Evolutionary conservation across 371 early-diverging fungal species (phyloP).

Genomic region (Mucor saturninus): DNA sequence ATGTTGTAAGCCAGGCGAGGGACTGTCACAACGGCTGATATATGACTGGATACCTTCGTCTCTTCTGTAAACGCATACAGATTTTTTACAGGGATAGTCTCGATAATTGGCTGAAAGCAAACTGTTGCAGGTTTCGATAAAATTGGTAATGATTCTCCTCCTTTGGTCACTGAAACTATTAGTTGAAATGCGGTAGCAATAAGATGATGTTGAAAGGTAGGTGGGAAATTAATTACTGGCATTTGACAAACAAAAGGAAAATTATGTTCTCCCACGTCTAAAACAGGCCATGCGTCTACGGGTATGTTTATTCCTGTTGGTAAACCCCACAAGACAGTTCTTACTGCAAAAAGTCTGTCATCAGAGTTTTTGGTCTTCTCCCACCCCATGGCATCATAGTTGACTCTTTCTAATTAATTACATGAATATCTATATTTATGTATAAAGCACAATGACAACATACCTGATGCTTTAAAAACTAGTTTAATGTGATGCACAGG

Average conservation of each 20-base stretch:
- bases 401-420: slow-evolving; percentile 31
- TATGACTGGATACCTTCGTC: slow-evolving; percentile 14
- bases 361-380: slow-evolving; percentile 28
- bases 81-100: slow-evolving; percentile 28
- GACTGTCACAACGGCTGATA: slow-evolving; percentile 19
- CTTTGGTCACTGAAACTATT: slow-evolving; percentile 29
- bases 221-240: slow-evolving; percentile 41
- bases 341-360: slow-evolving; percentile 39
- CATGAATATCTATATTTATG: background rate
- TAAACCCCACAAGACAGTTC: slow-evolving; percentile 33
- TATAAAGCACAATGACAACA: background rate
- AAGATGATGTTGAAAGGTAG: slow-evolving; percentile 33
- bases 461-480: slow-evolving; percentile 35
- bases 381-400: slow-evolving; percentile 41
- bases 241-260: slow-evolving; percentile 39
- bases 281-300: slow-evolving; percentile 20
- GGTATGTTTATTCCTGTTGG: slow-evolving; percentile 16
- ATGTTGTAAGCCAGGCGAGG: slow-evolving; percentile 35
- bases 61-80: slow-evolving; percentile 11
- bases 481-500: slow-evolving; percentile 32
- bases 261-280: slow-evolving; percentile 31
- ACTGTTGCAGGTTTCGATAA: slow-evolving; percentile 23
- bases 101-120: slow-evolving; percentile 31
- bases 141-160: slow-evolving; percentile 11
- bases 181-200: slow-evolving; percentile 28